These are phyloP conservation scores for Zea luxurians DNA, from an alignment of 176 grass and related monocot species.

Conservation along the genomic window DNA sequence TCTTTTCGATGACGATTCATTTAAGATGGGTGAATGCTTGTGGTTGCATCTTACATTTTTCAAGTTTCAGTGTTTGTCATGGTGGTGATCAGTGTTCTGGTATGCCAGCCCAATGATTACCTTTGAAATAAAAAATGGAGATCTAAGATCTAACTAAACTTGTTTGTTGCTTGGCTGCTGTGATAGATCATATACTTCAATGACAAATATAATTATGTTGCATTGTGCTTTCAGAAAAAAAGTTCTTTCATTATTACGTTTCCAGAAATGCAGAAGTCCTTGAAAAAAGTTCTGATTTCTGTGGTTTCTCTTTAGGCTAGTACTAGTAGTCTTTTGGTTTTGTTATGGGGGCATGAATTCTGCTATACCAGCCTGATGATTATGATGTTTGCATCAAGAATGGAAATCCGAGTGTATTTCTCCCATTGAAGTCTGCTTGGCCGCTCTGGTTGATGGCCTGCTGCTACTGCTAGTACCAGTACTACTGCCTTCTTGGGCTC, in stretches of 20 bases:
- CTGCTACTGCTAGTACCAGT: neutral
- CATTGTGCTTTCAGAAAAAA: neutral
- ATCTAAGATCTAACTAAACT: too few relatives aligned
- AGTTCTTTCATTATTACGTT: neutral
- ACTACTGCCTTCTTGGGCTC: neutral
- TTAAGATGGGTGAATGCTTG: too few relatives aligned
- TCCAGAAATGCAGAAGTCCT: neutral
- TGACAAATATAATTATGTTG: neutral
- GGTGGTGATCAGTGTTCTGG: too few relatives aligned
- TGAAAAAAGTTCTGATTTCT: neutral
- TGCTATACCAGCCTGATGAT: constrained; percentile 33
- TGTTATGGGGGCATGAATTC: neutral
- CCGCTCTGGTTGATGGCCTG: constrained; percentile 5
- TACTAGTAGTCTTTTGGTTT: neutral
- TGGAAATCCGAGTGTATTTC: constrained; percentile 12
- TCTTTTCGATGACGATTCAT: too few relatives aligned
- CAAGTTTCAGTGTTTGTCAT: too few relatives aligned
- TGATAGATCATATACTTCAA: too few relatives aligned
- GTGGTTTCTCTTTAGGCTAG: neutral
- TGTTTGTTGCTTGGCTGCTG: too few relatives aligned
- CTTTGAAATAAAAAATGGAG: too few relatives aligned
- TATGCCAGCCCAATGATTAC: too few relatives aligned
- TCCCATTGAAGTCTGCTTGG: constrained; percentile 40
- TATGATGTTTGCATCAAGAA: neutral
- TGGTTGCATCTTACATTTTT: too few relatives aligned